Conservation (phyloP, 2,329 filamentous ascomycete genomes). For the Nannizziopsis barbatae region DNA sequence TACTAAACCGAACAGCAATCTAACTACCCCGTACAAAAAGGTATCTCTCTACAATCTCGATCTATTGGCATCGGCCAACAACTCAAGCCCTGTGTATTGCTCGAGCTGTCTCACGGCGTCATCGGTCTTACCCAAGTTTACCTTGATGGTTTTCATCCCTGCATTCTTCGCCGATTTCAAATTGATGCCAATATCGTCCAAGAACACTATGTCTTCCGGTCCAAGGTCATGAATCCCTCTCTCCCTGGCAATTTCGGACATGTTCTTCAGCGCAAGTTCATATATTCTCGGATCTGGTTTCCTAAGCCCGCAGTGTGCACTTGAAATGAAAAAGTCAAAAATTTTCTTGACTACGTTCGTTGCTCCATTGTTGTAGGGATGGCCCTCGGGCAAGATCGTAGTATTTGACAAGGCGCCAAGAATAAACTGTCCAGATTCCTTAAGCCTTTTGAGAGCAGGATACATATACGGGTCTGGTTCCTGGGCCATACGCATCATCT, state of each 20-base stretch:
- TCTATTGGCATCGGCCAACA: slow-evolving; percentile 29
- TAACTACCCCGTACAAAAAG: neutral
- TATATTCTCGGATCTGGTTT: slow-evolving; percentile 85
- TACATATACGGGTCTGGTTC: slow-evolving; percentile 77
- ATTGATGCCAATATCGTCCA: slow-evolving; percentile 93
- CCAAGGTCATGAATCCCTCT: slow-evolving; percentile 47
- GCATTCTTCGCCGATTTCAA: slow-evolving; percentile 63
- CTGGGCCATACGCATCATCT: slow-evolving; percentile 71
- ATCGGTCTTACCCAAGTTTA: slow-evolving; percentile 62
- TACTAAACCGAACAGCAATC: too few species aligned
- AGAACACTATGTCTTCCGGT: slow-evolving; percentile 63
- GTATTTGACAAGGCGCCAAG: slow-evolving; percentile 85
- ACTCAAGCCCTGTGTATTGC: slow-evolving; percentile 53
- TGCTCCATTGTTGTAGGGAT: slow-evolving; percentile 27
- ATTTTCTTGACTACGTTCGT: slow-evolving; percentile 49
- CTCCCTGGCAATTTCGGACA: slow-evolving; percentile 51
- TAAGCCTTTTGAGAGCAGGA: slow-evolving; percentile 62
- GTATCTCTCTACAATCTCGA: slow-evolving; percentile 24
- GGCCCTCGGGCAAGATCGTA: slow-evolving; percentile 61
- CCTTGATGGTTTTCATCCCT: slow-evolving; percentile 77
- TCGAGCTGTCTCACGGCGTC: slow-evolving; percentile 78
- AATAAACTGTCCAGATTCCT: slow-evolving; percentile 53
- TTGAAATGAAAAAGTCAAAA: slow-evolving; percentile 83
- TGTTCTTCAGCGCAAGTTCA: slow-evolving; percentile 53
- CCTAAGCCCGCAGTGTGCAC: slow-evolving; percentile 72